Percentiles rank a stretch among this genome's conserved stretches.
These are phyloP conservation scores for Geranomyces variabilis DNA, from an alignment of 192 early-diverging fungal species.

Conservation along the genomic window DNA sequence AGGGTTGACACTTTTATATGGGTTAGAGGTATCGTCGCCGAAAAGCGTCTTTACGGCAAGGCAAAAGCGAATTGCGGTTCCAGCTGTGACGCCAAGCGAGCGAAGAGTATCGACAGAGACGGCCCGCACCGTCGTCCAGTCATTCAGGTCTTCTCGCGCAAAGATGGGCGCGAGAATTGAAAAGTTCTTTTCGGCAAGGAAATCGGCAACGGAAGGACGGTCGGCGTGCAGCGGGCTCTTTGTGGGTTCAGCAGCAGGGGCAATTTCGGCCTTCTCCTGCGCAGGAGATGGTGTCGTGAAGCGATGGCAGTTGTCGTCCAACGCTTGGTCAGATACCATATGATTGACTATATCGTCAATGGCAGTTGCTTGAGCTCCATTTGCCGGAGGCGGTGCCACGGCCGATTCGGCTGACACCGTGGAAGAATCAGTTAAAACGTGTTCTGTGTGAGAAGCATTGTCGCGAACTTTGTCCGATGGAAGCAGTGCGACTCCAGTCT, in stretches of 20 bases:
- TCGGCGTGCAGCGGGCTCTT: not conserved
- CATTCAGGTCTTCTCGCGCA: conserved; percentile 21
- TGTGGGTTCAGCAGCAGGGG: not conserved
- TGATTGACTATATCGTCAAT: conserved; percentile 5
- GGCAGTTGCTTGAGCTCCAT: not conserved
- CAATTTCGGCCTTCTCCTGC: not conserved
- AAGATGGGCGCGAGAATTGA: conserved; percentile 9
- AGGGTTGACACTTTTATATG: not conserved
- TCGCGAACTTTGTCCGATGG: too few relatives aligned
- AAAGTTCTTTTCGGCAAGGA: conserved; percentile 26
- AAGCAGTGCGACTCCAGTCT: too few relatives aligned
- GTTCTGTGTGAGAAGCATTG: too few relatives aligned
- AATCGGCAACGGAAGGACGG: not conserved
- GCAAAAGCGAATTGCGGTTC: conserved; percentile 25
- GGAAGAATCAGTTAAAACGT: too few relatives aligned
- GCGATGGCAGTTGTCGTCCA: conserved; percentile 5
- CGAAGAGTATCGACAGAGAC: conserved; percentile 25
- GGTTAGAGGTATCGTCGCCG: not conserved
- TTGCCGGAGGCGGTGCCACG: too few relatives aligned
- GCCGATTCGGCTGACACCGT: too few relatives aligned
- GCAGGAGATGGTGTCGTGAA: not conserved
- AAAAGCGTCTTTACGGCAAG: conserved; percentile 25
- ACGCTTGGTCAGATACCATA: not conserved
- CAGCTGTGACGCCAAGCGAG: conserved; percentile 25
- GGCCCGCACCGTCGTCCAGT: conserved; percentile 24